Evolutionary conservation across 495 filamentous ascomycete species (phyloP), one percentile per base, ranked within the genome.

Genomic region (Hypoxylon fuscum): DNA sequence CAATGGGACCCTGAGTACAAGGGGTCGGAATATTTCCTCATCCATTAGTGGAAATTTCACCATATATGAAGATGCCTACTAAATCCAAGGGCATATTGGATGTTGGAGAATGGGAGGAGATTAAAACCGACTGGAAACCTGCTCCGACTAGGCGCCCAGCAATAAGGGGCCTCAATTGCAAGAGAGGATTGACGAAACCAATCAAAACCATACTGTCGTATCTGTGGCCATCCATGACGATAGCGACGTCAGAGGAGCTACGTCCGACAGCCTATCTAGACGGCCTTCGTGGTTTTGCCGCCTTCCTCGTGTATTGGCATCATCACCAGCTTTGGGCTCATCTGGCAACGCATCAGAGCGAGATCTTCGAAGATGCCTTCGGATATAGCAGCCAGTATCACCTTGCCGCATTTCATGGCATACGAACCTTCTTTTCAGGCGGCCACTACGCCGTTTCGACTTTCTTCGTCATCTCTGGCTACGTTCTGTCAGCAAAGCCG

Each of bases 391-490:
- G 64, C 51, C 55, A 69, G 62, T 66, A 81, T 48, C 64, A 76
- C 74, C 66, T 83, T 72, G 68, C 64, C 69, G 51, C 73, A 11
- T 70, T 79, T 0, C 74, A 73, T 8, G 55, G 59, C n/a, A 59
- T 80, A 31, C 76, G 76, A 48, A 66, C 59, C 35, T 68, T 76
- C 55, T 69, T 79, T 52, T 65, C 68, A 7, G 82, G 81, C 11
- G 81, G 80, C 0, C 80, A 82, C 62, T 77, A 76, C 37, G 80
- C 82, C 32, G 83, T 86, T n/a, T 77, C 81, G 31, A 70, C 74
- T 17, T 81, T 81, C 66, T 81, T 72, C 68, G 76, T 81, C 60
- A 77, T 81, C 43, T 81, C 78, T 1, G 78, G 78, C 44, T 81
- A 80, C 50, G 83, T 80, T 22, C 72, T 87, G n/a, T 79, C 80